Conservation (phyloP, 169 alveolate species). For the Plasmodium gonderi region DNA sequence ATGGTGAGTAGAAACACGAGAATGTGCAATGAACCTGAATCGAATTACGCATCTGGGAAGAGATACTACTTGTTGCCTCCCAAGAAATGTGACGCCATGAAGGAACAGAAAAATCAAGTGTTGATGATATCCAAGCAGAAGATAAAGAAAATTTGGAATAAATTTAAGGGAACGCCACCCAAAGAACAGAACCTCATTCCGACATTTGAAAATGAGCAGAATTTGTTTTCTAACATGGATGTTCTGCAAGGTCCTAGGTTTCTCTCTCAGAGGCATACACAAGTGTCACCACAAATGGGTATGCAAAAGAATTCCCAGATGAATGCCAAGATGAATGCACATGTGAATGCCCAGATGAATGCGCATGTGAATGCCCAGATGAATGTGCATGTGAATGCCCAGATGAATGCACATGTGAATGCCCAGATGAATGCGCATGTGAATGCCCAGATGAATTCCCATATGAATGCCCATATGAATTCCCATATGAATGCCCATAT, state of each 20-base stretch:
- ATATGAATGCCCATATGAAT: neutral
- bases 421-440: neutral
- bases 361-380: neutral
- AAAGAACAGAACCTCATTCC: slow-evolving; percentile 28
- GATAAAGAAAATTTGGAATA: slow-evolving; percentile 60
- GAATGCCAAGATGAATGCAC: neutral
- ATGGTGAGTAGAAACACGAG: neutral
- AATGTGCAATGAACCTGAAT: slow-evolving; percentile 15
- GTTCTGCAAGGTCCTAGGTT: neutral
- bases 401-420: neutral
- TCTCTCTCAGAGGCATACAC: neutral
- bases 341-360: neutral
- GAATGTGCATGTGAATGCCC: neutral
- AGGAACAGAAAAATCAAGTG: slow-evolving; percentile 42
- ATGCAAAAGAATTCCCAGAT: neutral
- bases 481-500: neutral
- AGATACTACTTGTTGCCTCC: slow-evolving; percentile 11
- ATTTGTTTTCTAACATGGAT: slow-evolving; percentile 8
- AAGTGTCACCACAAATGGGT: neutral
- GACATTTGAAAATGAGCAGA: slow-evolving; percentile 15
- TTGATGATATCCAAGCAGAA: slow-evolving; percentile 50
- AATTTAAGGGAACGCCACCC: slow-evolving; percentile 28
- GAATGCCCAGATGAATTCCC: neutral
- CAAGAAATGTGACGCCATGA: slow-evolving; percentile 9
- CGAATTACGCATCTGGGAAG: slow-evolving; percentile 17